These are phyloP conservation scores for Silene noctiflora DNA, from an alignment of 179 eudicot species.

Conservation along the genomic window DNA sequence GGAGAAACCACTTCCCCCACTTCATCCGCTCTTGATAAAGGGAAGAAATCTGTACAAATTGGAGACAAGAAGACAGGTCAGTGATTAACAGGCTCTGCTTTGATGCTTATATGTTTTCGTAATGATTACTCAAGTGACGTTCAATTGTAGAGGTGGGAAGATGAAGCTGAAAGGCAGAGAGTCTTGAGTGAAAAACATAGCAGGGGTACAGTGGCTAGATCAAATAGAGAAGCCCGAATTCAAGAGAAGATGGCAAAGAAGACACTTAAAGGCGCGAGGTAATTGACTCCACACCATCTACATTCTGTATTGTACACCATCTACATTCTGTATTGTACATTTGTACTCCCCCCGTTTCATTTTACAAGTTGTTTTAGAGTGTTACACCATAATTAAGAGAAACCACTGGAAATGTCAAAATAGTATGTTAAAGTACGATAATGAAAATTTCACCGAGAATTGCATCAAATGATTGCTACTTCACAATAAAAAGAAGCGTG, in stretches of 20 bases:
- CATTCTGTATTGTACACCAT: not conserved
- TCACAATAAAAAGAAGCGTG: too few relatives aligned
- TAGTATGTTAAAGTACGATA: too few relatives aligned
- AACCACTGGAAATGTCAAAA: too few relatives aligned
- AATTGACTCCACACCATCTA: not conserved
- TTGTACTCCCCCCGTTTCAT: not conserved
- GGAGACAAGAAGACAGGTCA: slow-evolving; percentile 75
- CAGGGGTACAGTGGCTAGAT: slow-evolving; percentile 66
- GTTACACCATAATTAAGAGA: too few relatives aligned
- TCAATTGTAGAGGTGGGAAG: slow-evolving; percentile 59
- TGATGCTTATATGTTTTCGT: not conserved
- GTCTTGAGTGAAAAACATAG: slow-evolving; percentile 63
- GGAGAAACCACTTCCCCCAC: slow-evolving; percentile 68
- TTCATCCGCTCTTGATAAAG: slow-evolving; percentile 76
- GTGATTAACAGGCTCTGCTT: not conserved
- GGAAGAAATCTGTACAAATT: slow-evolving; percentile 79
- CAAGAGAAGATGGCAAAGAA: slow-evolving; percentile 46
- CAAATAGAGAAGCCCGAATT: slow-evolving; percentile 57
- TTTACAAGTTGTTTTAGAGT: too few relatives aligned
- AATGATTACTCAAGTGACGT: not conserved
- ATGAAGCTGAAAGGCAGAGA: slow-evolving; percentile 66
- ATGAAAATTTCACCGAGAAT: too few relatives aligned
- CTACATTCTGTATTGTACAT: not conserved
- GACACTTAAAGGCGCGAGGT: slow-evolving; percentile 43
- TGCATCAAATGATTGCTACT: too few relatives aligned